A percentile compares a stretch with the other conserved stretches of the same genome.
Conservation (phyloP, 805 yeast species). For the Schwanniomyces polymorphus region DNA sequence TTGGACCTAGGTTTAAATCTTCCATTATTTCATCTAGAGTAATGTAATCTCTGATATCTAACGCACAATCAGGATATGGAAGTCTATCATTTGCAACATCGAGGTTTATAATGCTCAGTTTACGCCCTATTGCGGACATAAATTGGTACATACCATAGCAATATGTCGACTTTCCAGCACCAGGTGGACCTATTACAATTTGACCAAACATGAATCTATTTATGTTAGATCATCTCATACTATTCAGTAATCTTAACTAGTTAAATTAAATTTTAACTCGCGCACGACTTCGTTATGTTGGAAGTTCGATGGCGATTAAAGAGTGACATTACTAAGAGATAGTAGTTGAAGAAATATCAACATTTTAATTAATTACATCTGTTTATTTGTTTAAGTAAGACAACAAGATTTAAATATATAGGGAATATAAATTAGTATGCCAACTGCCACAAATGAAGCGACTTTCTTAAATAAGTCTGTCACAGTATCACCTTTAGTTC, state of each 20-base stretch:
- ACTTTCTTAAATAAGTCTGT: constrained; percentile 55
- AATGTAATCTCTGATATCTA: constrained; percentile 77
- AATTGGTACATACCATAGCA: constrained; percentile 93
- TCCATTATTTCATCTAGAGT: constrained; percentile 79
- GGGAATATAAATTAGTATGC: constrained; percentile 11
- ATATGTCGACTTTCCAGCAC: constrained; percentile 94
- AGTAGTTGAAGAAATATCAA: not conserved
- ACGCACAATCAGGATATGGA: constrained; percentile 64
- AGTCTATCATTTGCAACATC: constrained; percentile 87
- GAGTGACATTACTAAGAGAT: not conserved
- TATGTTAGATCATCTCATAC: not conserved
- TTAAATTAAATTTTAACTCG: not conserved
- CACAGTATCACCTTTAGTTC: constrained; percentile 92
- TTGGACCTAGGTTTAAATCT: constrained; percentile 89
- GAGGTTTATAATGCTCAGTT: constrained; percentile 77
- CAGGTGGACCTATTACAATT: constrained; percentile 96
- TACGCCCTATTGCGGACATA: constrained; percentile 90
- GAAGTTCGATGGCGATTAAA: not conserved
- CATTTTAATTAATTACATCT: not conserved
- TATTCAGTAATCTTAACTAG: not conserved
- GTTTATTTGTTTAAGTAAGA: not conserved
- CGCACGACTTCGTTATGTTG: not conserved
- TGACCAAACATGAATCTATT: constrained; percentile 64
- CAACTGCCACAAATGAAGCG: constrained; percentile 34
- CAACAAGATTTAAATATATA: not conserved